Evolutionary conservation across 306 rosid genomes (phyloP), one percentile per base, ranked within the genome.

Genomic region (Malus sieversii): DNA sequence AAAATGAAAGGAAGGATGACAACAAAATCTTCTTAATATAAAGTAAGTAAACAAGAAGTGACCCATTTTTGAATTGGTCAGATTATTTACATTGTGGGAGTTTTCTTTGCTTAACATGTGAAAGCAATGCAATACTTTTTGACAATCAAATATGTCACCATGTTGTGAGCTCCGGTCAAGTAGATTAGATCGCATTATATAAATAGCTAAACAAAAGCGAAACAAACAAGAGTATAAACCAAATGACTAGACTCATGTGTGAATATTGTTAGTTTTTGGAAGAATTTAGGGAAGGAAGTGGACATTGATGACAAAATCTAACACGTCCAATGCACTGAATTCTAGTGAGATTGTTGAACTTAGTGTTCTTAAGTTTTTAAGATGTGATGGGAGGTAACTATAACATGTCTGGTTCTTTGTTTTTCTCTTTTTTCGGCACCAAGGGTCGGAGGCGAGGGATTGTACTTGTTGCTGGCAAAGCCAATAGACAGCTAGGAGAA

Each of bases 301-400:
- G 51, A 4, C 35, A 38, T 2, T 15, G 52, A 72, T 13, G 23
- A n/a, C 35, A 15, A 30, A 29, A 63, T 8, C 11, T 19, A 1
- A 30, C 32, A 30, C 18, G 13, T 30, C 42, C 10, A 63, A 63
- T 63, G 9, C 11, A 63, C 33, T 14, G 19, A 16, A 48, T 48
- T 48, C 52, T n/a, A n/a, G 48, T 57, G 75, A 72, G 66, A 72
- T 57, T 57, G 38, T 35, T 72, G 66, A 72, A 44, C 35, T 11
- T 53, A 10, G 33, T 6, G 42, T 30, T 20, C 35, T 27, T 32
- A 30, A 14, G 10, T 64, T 38, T 30, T 16, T 16, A 32, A 61
- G 20, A 13, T 10, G 10, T 61, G 66, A 61, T 6, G 73, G 46
- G 58, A 69, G 73, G 25, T 15, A 45, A 25, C 29, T 25, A 14